Evolutionary conservation across 148 eudicot genomes (phyloP).

Genomic region (Chenopodium album): DNA sequence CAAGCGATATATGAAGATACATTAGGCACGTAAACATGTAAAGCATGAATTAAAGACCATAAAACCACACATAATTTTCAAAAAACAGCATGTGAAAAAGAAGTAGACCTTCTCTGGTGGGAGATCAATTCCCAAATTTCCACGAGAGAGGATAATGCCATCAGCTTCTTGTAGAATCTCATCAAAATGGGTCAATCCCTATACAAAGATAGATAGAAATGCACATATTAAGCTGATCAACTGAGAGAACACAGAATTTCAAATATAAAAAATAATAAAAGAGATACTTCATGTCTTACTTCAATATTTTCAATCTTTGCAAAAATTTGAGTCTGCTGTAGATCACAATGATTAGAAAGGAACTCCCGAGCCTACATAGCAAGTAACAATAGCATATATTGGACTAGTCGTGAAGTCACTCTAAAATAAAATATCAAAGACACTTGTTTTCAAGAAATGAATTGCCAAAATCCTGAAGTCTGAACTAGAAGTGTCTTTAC

Average conservation of each 20-base stretch:
- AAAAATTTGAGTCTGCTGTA: conserved; percentile 77
- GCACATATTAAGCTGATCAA: not conserved
- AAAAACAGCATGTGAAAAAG: not conserved
- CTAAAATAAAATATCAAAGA: not conserved
- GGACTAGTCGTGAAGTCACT: conserved; percentile 1
- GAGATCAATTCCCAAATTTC: conserved; percentile 92
- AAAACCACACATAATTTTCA: not conserved
- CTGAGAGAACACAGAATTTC: not conserved
- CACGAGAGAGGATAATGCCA: conserved; percentile 95
- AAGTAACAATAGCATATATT: not conserved
- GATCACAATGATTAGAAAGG: conserved; percentile 64
- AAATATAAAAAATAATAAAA: not conserved
- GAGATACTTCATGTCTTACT: conserved; percentile 31
- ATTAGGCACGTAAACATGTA: not conserved
- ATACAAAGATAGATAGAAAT: not conserved
- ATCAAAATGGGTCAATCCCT: conserved; percentile 91
- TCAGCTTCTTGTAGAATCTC: conserved; percentile 94
- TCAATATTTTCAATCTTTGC: conserved; percentile 90
- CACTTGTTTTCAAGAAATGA: too few relatives aligned
- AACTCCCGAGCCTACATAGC: conserved; percentile 70
- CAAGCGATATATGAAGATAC: not conserved
- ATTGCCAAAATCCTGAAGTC: not conserved
- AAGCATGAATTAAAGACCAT: not conserved
- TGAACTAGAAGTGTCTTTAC: conserved; percentile 37
- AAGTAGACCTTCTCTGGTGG: conserved; percentile 84